Evolutionary conservation across 805 yeast genomes (phyloP), one percentile per base, ranked within the genome.

Genomic region (Wickerhamomyces chambardii): DNA sequence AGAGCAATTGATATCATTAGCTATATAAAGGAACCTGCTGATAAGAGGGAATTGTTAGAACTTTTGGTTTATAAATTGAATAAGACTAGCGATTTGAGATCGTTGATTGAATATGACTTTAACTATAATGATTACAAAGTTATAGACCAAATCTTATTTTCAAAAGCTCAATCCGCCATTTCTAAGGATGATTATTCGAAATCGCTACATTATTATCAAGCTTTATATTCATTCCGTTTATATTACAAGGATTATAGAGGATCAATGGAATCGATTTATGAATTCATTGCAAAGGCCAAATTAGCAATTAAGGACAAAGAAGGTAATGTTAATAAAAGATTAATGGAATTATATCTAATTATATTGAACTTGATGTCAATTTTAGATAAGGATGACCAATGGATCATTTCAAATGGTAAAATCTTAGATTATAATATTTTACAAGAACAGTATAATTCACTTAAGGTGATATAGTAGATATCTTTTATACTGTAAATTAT

Each of bases 221-320:
- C 74, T 15, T 55, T 71, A 31, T 73, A 72, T 43, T 52, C 76
- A 0, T 67, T 77, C 63, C 59, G 78, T 39, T 48, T 68, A 27
- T 61, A 60, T 33, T 64, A 65, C 26, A 75, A 71, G 5, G 70
- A 76, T 48, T 64, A 51, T 36, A 58, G 81, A 36, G 75, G 74
- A 16, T 64, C 72, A 2, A 50, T 59, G 18, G 70, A 68, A 38
- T 54, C 71, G 4, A 38, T 68, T 27, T 64, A 66, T 39, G 56
- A 66, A 28, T 65, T 61, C 40, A 65, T 66, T 29, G 41, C 43
- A 37, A 37, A 35, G 28, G 16, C 10, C 9, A 29, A 3, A 22
- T 12, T 15, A 29, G 4, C 30, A 15, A 12, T 8, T 28, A 6
- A 38, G 2, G 30, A 32, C 4, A 30, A 11, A 17, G 34, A 40